Conservation (phyloP, 169 alveolate species). For the Eimeria necatrix region DNA sequence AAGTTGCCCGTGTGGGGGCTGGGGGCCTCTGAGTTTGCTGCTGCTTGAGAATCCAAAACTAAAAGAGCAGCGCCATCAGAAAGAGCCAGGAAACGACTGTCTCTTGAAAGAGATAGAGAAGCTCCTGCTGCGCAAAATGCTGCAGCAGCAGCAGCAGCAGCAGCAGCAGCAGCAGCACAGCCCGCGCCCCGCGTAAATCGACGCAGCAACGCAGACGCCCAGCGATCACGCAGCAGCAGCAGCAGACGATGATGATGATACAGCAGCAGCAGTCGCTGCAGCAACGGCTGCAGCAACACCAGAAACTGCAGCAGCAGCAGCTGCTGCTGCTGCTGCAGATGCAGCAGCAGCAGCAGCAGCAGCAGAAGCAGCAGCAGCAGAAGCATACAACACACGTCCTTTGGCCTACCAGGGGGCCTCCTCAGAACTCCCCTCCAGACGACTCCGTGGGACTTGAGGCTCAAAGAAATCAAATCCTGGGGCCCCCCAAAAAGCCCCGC, state of each 20-base stretch:
- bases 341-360: neutral
- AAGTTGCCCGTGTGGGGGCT: slow-evolving; percentile 27
- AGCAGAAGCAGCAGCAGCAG: neutral
- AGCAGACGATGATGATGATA: slow-evolving; percentile 18
- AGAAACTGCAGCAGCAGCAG: slow-evolving; percentile 3
- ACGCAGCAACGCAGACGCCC: neutral
- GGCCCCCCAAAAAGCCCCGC: neutral
- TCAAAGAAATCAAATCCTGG: neutral
- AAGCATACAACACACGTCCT: neutral
- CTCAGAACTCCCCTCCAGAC: neutral
- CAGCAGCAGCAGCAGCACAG: neutral
- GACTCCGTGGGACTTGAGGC: slow-evolving; percentile 1
- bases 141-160: neutral
- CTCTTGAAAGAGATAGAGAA: neutral
- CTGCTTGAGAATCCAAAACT: neutral
- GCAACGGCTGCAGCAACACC: neutral
- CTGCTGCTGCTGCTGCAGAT: slow-evolving; percentile 10
- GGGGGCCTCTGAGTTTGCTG: slow-evolving; percentile 30
- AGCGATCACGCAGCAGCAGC: neutral
- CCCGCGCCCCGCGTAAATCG: neutral
- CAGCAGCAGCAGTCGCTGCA: neutral
- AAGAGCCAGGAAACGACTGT: neutral
- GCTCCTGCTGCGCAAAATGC: slow-evolving; percentile 18
- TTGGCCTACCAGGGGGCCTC: neutral
- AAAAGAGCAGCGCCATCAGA: neutral